Conservation (phyloP, 108 stramenopile genomes). For the Seminavis robusta region DNA sequence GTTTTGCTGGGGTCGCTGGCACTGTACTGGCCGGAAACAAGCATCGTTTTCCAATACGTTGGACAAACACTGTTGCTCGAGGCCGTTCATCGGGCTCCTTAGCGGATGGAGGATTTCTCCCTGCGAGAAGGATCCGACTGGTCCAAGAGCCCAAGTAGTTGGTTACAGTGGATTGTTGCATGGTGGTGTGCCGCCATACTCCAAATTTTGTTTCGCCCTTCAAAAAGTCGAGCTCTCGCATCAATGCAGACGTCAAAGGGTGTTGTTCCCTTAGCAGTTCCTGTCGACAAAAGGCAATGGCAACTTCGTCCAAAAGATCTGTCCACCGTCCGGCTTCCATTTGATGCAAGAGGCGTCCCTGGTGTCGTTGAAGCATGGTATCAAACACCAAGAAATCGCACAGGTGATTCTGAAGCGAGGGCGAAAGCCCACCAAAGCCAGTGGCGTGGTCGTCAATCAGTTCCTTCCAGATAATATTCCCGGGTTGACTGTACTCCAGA, state of each 20-base stretch:
- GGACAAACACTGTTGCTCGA: too few species aligned
- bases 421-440: slow-evolving; percentile 15
- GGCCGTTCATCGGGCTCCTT: too few species aligned
- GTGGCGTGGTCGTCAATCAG: slow-evolving; percentile 8
- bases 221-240: slow-evolving; percentile 23
- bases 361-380: background rate
- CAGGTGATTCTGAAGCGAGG: slow-evolving; percentile 11
- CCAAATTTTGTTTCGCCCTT: slow-evolving; percentile 27
- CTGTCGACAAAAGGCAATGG: slow-evolving; percentile 18
- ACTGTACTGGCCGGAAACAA: too few species aligned
- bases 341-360: slow-evolving; percentile 32
- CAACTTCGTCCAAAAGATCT: slow-evolving; percentile 10
- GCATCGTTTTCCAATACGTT: too few species aligned
- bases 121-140: too few species aligned
- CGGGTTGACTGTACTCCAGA: slow-evolving; percentile 43
- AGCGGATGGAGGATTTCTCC: too few species aligned
- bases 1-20: too few species aligned
- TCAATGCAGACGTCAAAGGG: slow-evolving; percentile 8
- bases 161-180: slow-evolving; percentile 16
- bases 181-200: slow-evolving; percentile 15
- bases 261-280: slow-evolving; percentile 8
- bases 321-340: slow-evolving; percentile 32
- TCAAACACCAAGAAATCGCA: slow-evolving; percentile 16
- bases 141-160: slow-evolving; percentile 5
- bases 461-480: slow-evolving; percentile 33